Percentiles rank a stretch among this genome's conserved stretches.
These are phyloP conservation scores for Onygena corvina DNA, from an alignment of 2,329 filamentous ascomycete species.

Conservation along the genomic window DNA sequence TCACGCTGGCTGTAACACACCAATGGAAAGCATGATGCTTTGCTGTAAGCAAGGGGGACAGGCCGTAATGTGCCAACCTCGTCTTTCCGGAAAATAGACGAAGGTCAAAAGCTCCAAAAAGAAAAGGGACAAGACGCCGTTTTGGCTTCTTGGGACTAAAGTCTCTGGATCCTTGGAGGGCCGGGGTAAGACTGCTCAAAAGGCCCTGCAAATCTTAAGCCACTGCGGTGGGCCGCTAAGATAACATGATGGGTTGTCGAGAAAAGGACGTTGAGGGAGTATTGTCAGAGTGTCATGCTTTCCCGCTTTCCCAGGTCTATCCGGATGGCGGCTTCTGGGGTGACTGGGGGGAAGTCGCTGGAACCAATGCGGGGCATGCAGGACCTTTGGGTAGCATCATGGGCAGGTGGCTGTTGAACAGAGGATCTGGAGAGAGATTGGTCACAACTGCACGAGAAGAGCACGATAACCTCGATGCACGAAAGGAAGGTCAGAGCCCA, in stretches of 20 bases:
- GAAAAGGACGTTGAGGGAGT: background rate
- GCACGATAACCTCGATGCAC: background rate
- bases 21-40: slow-evolving; percentile 2
- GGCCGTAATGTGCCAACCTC: slow-evolving; percentile 8
- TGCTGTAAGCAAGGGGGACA: background rate
- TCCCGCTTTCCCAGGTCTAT: slow-evolving; percentile 1
- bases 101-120: slow-evolving; percentile 3
- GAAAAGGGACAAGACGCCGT: background rate
- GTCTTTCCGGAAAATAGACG: slow-evolving; percentile 8
- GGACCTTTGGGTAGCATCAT: slow-evolving; percentile 4
- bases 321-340: slow-evolving; percentile 6
- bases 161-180: background rate
- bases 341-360: slow-evolving; percentile 1
- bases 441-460: background rate
- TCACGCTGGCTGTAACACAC: slow-evolving; percentile 2
- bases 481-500: background rate
- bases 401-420: background rate
- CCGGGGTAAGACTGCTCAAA: background rate
- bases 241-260: background rate
- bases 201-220: slow-evolving; percentile 5
- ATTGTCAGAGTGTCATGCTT: slow-evolving; percentile 2
- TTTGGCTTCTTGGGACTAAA: background rate
- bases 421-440: background rate
- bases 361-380: slow-evolving; percentile 8
- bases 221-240: background rate